These are phyloP conservation scores for Cyclanthera cordifolia DNA, from an alignment of 306 rosid genomes.

Conservation along the genomic window DNA sequence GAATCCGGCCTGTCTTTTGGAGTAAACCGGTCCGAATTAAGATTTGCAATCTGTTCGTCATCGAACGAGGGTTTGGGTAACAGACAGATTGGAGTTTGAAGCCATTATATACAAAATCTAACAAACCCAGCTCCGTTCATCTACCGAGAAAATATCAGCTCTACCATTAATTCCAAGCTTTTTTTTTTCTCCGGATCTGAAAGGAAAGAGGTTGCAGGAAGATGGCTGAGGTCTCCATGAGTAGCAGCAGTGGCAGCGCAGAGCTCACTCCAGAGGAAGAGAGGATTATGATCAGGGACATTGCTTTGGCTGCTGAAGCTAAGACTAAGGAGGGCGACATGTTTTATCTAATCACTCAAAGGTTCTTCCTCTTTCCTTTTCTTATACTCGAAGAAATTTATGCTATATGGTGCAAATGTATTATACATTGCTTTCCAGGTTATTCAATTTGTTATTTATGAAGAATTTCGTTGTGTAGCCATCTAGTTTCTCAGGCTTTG, in stretches of 20 bases:
- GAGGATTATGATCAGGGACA: slow-evolving; percentile 80
- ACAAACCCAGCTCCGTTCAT: not conserved
- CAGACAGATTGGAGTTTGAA: not conserved
- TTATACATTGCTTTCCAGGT: no score
- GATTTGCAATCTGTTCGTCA: not conserved
- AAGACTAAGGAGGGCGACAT: slow-evolving; percentile 74
- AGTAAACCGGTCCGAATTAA: no score
- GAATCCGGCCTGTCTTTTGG: no score
- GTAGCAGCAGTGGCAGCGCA: slow-evolving; percentile 32
- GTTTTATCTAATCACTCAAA: slow-evolving; percentile 72
- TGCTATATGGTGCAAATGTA: no score
- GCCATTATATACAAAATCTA: not conserved
- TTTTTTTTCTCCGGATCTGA: slow-evolving; percentile 4
- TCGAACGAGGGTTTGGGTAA: not conserved
- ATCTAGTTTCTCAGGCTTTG: no score
- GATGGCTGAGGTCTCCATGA: slow-evolving; percentile 59
- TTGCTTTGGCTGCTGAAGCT: slow-evolving; percentile 72
- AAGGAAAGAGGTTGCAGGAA: not conserved
- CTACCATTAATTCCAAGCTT: not conserved
- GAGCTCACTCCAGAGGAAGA: slow-evolving; percentile 81
- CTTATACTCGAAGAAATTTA: not conserved
- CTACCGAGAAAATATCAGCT: not conserved
- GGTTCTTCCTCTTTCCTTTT: slow-evolving; percentile 28
- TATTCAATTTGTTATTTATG: no score
- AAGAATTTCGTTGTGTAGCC: no score